Percentiles rank a stretch among this genome's conserved stretches.
Conservation (phyloP, 495 filamentous ascomycete genomes). For the Pyrenula massariospora region DNA sequence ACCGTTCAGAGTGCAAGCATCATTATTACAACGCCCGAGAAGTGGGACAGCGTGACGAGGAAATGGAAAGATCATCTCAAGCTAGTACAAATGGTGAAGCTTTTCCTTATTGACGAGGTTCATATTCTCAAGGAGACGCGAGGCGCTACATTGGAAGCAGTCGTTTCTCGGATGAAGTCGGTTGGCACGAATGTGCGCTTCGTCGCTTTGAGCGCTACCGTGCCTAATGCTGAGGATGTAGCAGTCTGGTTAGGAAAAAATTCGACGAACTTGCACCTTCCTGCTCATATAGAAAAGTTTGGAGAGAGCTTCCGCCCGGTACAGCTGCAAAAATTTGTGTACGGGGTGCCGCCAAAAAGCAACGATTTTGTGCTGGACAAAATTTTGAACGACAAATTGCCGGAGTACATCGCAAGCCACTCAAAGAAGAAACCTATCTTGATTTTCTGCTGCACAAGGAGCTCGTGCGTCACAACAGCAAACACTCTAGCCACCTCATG, state of each 20-base stretch:
- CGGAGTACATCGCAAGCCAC: constrained; percentile 63
- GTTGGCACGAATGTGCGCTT: constrained; percentile 81
- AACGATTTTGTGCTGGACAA: constrained; percentile 91
- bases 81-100: constrained; percentile 72
- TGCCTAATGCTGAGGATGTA: constrained; percentile 87
- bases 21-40: constrained; percentile 94
- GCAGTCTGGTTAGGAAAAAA: constrained; percentile 84
- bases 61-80: constrained; percentile 88
- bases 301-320: constrained; percentile 88
- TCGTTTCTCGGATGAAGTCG: constrained; percentile 94
- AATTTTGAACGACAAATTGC: constrained; percentile 56
- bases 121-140: constrained; percentile 86
- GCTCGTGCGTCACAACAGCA: constrained; percentile 66
- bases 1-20: constrained; percentile 74
- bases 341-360: constrained; percentile 50
- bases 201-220: constrained; percentile 82
- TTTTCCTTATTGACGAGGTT: constrained; percentile 94
- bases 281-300: constrained; percentile 69
- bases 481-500: constrained; percentile 59
- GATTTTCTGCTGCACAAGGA: constrained; percentile 83
- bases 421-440: constrained; percentile 77
- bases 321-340: constrained; percentile 74
- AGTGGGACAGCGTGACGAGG: constrained; percentile 95
- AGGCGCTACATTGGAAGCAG: constrained; percentile 87
- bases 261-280: constrained; percentile 49